phyloP scores from a whole-genome alignment of 768 basidiomycete species.

The Mycena pura region DNA sequence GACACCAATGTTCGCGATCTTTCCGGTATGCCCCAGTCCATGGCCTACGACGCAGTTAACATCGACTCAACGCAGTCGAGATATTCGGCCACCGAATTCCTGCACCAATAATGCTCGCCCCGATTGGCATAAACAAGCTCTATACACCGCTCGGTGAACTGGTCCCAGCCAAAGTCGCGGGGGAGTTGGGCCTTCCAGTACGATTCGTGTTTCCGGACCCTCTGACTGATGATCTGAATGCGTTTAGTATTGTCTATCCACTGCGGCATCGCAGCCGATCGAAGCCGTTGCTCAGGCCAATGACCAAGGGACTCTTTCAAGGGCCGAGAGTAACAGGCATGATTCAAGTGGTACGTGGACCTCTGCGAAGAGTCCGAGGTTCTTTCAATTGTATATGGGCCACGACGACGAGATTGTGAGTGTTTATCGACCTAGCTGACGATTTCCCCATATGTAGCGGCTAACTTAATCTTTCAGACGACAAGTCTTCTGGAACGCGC shows the following conservation, averaged over 20 bases:
- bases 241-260: constrained; percentile 57
- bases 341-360: no score
- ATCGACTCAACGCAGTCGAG: constrained; percentile 34
- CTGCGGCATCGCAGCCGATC: constrained; percentile 56
- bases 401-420: constrained; percentile 57
- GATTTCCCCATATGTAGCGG: no score
- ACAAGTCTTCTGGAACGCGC: constrained; percentile 54
- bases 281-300: constrained; percentile 58
- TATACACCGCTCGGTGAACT: constrained; percentile 54
- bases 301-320: no score
- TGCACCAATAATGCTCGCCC: constrained; percentile 60
- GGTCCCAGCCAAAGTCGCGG: constrained; percentile 47
- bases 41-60: no score
- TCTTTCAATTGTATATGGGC: constrained; percentile 63
- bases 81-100: constrained; percentile 56
- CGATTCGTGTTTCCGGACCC: not conserved
- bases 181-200: constrained; percentile 47
- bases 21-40: constrained; percentile 49
- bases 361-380: constrained; percentile 45
- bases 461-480: no score
- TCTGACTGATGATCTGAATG: constrained; percentile 18
- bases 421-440: no score
- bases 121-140: constrained; percentile 62
- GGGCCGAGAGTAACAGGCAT: no score
- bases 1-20: constrained; percentile 53